Conservation (phyloP, 371 early-diverging fungal species). For the Blastocladiella emersonii region DNA sequence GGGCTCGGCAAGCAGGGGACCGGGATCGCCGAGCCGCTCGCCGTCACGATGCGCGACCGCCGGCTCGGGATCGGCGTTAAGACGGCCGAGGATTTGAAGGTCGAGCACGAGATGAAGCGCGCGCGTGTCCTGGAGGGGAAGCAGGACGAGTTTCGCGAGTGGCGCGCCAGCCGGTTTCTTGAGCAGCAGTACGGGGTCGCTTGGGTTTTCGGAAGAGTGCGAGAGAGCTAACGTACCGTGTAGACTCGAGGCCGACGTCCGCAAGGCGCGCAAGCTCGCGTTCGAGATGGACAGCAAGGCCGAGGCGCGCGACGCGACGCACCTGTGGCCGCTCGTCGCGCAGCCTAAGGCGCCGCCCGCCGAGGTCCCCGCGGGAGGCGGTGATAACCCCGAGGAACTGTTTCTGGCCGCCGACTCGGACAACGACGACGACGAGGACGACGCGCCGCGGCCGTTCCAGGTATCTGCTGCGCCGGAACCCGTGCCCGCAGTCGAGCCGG, state of each 20-base stretch:
- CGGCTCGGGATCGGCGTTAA: conserved; percentile 3
- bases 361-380: too few species aligned
- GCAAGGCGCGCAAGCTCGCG: neutral
- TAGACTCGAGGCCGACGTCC: neutral
- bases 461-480: neutral
- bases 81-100: neutral
- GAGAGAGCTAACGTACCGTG: too few species aligned
- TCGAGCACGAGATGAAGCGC: conserved; percentile 2
- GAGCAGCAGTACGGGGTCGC: neutral
- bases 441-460: too few species aligned
- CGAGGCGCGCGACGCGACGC: too few species aligned
- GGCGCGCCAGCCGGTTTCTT: neutral
- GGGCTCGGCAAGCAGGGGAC: conserved; percentile 1
- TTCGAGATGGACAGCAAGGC: neutral
- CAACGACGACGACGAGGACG: too few species aligned
- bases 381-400: too few species aligned
- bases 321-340: too few species aligned
- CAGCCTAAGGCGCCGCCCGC: too few species aligned
- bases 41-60: conserved; percentile 1
- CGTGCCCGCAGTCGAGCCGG: neutral
- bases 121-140: neutral
- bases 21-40: conserved; percentile 10
- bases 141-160: neutral
- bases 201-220: neutral
- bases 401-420: too few species aligned